phyloP scores from a whole-genome alignment of 1,139 yeast genomes.

The Saccharomyces hybrid region DNA sequence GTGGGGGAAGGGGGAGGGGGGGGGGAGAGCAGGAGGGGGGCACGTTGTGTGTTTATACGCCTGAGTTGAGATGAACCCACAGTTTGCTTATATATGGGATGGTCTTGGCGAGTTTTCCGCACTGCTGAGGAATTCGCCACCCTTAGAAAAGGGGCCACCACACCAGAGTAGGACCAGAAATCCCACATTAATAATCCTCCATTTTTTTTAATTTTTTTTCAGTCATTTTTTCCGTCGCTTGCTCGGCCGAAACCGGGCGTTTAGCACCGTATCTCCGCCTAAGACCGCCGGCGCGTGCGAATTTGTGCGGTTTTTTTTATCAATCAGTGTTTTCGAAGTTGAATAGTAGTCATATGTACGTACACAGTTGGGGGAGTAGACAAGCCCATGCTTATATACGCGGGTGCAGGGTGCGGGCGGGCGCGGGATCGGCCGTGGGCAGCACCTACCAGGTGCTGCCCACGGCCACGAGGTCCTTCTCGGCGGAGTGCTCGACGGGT shows the following conservation, averaged over 20 bases:
- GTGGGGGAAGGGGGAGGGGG: too few species aligned
- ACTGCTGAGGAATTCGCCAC: not conserved
- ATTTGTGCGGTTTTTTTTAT: not conserved
- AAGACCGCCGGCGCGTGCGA: not conserved
- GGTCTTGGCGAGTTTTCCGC: not conserved
- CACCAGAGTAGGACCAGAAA: not conserved
- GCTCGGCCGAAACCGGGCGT: not conserved
- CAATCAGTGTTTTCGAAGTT: too few species aligned
- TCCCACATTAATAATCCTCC: not conserved
- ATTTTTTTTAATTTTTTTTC: not conserved
- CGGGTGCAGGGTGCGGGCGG: not conserved
- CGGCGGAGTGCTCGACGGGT: conserved; percentile 12
- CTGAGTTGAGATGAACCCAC: not conserved
- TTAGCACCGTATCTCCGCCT: conserved; percentile 1
- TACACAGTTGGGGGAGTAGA: not conserved
- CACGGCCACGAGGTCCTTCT: conserved; percentile 18
- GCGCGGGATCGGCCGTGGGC: too few species aligned
- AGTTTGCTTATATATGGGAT: not conserved
- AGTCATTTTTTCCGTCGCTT: not conserved
- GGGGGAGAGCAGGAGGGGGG: not conserved
- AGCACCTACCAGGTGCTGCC: conserved; percentile 22
- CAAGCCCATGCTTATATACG: not conserved
- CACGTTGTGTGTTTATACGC: not conserved
- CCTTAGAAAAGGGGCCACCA: conserved; percentile 1
- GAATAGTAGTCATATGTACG: not conserved